Evolutionary conservation across 257 asterid species (phyloP), one percentile per base, ranked within the genome.

Genomic region (Capsicum pubescens): DNA sequence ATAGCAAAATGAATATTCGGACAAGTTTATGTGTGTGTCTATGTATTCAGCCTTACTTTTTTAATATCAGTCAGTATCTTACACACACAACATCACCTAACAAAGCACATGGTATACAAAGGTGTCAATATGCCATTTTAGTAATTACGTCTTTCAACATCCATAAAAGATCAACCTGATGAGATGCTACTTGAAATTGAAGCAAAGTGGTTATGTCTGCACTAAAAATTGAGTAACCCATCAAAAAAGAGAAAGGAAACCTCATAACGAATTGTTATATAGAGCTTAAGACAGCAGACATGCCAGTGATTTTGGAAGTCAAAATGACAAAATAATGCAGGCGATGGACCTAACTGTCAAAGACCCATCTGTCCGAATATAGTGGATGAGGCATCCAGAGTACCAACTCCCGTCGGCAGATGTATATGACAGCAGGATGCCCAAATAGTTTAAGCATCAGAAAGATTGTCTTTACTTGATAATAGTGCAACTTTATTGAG

Each of bases 71-170:
- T 44, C 81, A 50, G 13, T 8, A 19, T 7, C 44, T 60, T 74
- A 74, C 60, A 21, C 16, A 12, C 60, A 50, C 59, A 19, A 3
- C 58, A 72, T 21, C 44, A 7, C 19, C 80, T 74, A 74, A 50
- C 9, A 21, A 74, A 74, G 12, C 61, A 50, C 81, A 21, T 74
- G 13, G 61, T 21, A 50, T 4, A 8, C 3, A 50, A 72, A 72
- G 56, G 81, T 74, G 46, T n/a, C n/a, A n/a, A 21, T 19, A 74
- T 74, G 46, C 60, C 61, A 74, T 74, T 74, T 74, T 21, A 72
- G 36, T 13, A n/a, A 11, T 48, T 19, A 3, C 55, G 36, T 50
- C 60, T 21, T 74, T 50, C 60, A 74, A 44, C 44, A 74, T 48
- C 16, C 21, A 74, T 12, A 74, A 26, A 48, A 19, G 19, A 74